Base-by-base conservation (phyloP, 768 basidiomycete species). In the Pisolithus microcarpus region DNA sequence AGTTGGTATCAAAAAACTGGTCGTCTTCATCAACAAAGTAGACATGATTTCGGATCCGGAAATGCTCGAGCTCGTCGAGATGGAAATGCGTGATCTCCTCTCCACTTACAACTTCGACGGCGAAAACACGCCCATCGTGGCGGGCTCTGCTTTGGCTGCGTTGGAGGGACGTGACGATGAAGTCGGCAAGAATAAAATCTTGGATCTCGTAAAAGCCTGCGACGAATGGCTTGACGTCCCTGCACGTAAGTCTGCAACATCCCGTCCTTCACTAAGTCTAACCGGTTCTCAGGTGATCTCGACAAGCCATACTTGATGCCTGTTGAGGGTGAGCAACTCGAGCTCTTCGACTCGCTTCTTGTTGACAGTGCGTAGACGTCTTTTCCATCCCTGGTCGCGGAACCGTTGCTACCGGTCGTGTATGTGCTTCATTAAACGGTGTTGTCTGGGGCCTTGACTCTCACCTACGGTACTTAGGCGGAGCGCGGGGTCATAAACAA, bases 21-120 rank as follows among this genome's bases (percentile, higher is more conserved):
- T 98, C 52, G 96, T 99, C 58, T 99, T 96, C 77, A 93, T 99
- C 71, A 99, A 99, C 87, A 99, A 99, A 73, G 85, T 99, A 54
- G 96, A 99, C 73, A 82, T 86, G 75, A 88, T 98, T 52, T 81
- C 86, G 54, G 96, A 99, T 78, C 82, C 86, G 5, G 96, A 99
- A 77, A 97, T 99, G 93, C 75, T 98, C 51, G 92, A 96, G 74
- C 86, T 99, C 53, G 96, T 99, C 54, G 96, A 99, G 61, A 98
- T 99, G 94, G 96, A 99, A 79, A 99, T 99, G 85, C 85, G 96
- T 53, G 96, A 99, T 65, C 78, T 99, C 10, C 79, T 99, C 21
- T 72, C 82, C 4, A 83, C 82, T 13, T 98, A 97, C 75, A 89
- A 91, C 61, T 99, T 88, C 57, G 96, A 99, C 61, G 96, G 96